A percentile compares a stretch with the other conserved stretches of the same genome.
These are phyloP conservation scores for Daldinia eschscholtzii DNA, from an alignment of 2,329 filamentous ascomycete species.

Conservation along the genomic window DNA sequence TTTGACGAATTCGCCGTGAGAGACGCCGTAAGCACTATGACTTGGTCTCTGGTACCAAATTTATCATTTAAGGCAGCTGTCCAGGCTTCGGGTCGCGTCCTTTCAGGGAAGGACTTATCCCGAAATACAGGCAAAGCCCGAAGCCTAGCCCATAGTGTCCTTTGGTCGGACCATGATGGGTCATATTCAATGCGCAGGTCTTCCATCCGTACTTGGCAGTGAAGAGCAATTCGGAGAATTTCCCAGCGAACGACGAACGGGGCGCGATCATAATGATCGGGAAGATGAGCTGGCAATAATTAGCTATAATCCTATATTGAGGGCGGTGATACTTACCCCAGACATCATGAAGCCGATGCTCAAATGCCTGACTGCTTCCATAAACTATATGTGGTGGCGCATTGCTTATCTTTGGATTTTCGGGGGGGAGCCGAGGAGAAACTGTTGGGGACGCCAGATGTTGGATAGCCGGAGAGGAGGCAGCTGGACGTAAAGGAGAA, in stretches of 20 bases:
- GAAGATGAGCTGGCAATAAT: slow-evolving; percentile 51
- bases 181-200: slow-evolving; percentile 55
- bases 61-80: slow-evolving; percentile 54
- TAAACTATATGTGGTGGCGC: slow-evolving; percentile 4
- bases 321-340: slow-evolving; percentile 48
- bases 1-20: slow-evolving; percentile 55
- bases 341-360: slow-evolving; percentile 46
- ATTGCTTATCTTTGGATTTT: neutral
- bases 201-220: slow-evolving; percentile 59
- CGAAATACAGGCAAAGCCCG: slow-evolving; percentile 56
- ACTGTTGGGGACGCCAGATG: neutral
- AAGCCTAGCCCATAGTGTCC: slow-evolving; percentile 58
- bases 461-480: neutral
- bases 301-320: neutral
- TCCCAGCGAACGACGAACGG: slow-evolving; percentile 68
- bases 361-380: slow-evolving; percentile 28
- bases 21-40: slow-evolving; percentile 59
- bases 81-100: slow-evolving; percentile 62
- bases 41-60: slow-evolving; percentile 54
- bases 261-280: slow-evolving; percentile 57
- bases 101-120: slow-evolving; percentile 63
- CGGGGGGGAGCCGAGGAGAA: slow-evolving; percentile 15
- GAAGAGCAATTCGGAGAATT: slow-evolving; percentile 60
- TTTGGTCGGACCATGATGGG: slow-evolving; percentile 60
- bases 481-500: neutral